Base-by-base conservation (phyloP, 345 rosid species). In the Populus alba region DNA sequence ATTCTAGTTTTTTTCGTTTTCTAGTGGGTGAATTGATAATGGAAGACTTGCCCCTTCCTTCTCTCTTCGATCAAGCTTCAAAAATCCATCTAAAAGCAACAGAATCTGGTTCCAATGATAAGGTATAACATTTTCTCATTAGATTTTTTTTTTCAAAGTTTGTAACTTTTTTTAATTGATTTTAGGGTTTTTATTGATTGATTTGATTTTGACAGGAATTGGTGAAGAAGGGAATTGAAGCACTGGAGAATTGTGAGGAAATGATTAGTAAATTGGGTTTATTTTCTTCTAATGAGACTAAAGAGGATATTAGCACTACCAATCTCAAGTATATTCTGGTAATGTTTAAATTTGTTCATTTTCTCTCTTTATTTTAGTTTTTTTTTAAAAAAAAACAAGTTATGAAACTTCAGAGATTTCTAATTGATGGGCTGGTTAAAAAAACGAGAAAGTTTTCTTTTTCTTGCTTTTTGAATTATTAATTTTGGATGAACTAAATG, bases 301-400 rank as follows among this genome's bases (percentile, higher is more conserved):
- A 89, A 80, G 97, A 97, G 15, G 98, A 97, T 66, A 92, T 94
- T 47, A 84, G 92, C 90, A 94, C 98, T 16, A 33, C 85, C 77
- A 87, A 90, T 87, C 94, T 94, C 84, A 97, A 97, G 84, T 94
- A 91, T 81, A 71, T 92, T 79, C 71, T 97, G 95, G 99, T 95
- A 89, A 78, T 73, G n/a, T 25, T 16, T 67, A n/a, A 11, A 5
- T n/a, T n/a, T 35, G 9, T 18, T 57, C 20, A 27, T n/a, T 25
- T 3, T 4, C 25, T 11, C 1, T 4, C 69, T 43, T 17, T 6
- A 7, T 38, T 41, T 2, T 55, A 23, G 2, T 5, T 7, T 8
- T 43, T 62, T 20, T 3, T 53, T 15, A 33, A 33, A 33, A 33
- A n/a, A n/a, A 33, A 33, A 31, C 1, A 8, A 9, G 5, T 59